These are phyloP conservation scores for Mycena amicta DNA, from an alignment of 768 basidiomycete species.

Conservation along the genomic window DNA sequence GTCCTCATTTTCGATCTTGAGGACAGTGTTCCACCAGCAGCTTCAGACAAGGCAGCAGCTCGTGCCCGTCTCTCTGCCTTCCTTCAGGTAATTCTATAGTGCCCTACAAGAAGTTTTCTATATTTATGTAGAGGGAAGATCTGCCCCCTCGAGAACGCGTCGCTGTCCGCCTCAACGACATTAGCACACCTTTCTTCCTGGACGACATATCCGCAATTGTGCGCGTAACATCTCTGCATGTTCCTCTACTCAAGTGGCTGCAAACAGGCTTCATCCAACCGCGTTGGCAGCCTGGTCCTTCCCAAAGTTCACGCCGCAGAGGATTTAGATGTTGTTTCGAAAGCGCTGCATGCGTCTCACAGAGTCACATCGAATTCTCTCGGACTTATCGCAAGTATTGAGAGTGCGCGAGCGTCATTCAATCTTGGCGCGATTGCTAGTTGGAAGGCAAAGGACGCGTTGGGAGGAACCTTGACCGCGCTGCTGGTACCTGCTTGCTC, in stretches of 20 bases:
- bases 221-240: constrained; percentile 14
- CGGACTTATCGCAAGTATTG: constrained; percentile 78
- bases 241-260: background rate
- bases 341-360: constrained; percentile 39
- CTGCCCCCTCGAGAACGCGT: constrained; percentile 53
- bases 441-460: constrained; percentile 57
- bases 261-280: constrained; percentile 44
- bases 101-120: background rate
- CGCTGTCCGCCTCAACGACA: constrained; percentile 72
- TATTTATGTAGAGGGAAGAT: constrained; percentile 27
- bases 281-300: constrained; percentile 71
- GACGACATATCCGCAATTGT: constrained; percentile 68
- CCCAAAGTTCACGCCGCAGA: constrained; percentile 79
- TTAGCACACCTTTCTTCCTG: constrained; percentile 64
- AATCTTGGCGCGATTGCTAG: constrained; percentile 70
- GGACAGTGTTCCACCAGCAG: constrained; percentile 76
- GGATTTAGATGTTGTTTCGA: constrained; percentile 67
- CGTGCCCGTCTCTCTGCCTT: constrained; percentile 58
- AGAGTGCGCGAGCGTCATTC: constrained; percentile 76
- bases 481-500: constrained; percentile 52
- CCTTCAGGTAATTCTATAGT: constrained; percentile 45
- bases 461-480: constrained; percentile 60
- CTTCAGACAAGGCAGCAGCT: constrained; percentile 61
- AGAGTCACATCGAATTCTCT: constrained; percentile 36
- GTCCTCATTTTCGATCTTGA: constrained; percentile 87